Base-by-base conservation (phyloP, 2,329 filamentous ascomycete genomes). In the Hymenotorrendiella dingleyae region DNA sequence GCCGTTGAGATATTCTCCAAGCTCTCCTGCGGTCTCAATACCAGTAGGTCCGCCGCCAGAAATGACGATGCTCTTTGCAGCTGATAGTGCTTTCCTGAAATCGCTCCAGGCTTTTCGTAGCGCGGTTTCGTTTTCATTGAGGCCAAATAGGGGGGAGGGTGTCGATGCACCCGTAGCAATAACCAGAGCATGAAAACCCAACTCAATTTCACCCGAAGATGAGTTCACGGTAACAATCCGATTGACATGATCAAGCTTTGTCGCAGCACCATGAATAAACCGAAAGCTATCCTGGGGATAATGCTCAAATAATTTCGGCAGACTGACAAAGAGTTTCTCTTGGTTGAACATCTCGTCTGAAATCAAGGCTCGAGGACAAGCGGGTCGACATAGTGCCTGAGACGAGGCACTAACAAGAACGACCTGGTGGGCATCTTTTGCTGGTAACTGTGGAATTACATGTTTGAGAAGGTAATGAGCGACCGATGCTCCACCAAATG, bases 381-480 rank as follows among this genome's bases (percentile, higher is more conserved):
- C 68, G 0, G 65, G 65, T 16, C 70, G 66, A 47, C 62, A 70
- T 37, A 72, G 60, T 11, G 57, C 59, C 40, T 72, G 50, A 0
- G 62, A 54, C 0, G 70, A 67, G 10, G 65, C 37, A 46, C 65
- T 71, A 50, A 73, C 50, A 7, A 76, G 55, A 19, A 69, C 49
- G 29, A 74, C 52, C 27, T 66, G 61, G 49, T 70, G 71, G 0
- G 54, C 43, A 0, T 54, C 39, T 19, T 61, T 58, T n/a, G 61
- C 53, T 1, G 65, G 59, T 0, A 66, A 50, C 1, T 65, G 56
- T 8, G 74, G 70, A 8, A 77, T 35, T 19, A 64, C 64, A 60
- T 79, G 72, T 46, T 70, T 71, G 21, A 75, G 67, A 21, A 75
- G 60, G 49, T 74, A 73, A 49, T 80, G 74, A 1, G 74, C 71